These are phyloP conservation scores for Backusella sp. DNA, from an alignment of 192 early-diverging fungal species.

Conservation along the genomic window DNA sequence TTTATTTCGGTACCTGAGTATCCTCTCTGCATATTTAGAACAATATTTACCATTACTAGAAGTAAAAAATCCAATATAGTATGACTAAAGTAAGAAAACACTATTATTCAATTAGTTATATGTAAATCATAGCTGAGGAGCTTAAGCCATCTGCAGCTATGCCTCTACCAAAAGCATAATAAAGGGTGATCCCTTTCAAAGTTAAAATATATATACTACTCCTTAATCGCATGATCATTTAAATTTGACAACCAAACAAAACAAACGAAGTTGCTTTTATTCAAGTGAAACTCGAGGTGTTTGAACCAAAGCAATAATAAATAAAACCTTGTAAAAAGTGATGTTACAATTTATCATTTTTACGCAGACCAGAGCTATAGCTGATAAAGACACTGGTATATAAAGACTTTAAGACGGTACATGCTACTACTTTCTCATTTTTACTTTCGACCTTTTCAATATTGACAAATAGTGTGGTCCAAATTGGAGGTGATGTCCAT, in stretches of 20 bases:
- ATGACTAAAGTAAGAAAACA: too few relatives aligned
- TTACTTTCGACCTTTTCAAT: not conserved
- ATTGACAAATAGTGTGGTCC: not conserved
- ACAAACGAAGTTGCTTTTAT: not conserved
- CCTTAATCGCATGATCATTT: not conserved
- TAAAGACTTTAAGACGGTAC: not conserved
- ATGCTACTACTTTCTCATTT: not conserved
- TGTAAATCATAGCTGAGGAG: not conserved
- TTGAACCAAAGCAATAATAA: not conserved
- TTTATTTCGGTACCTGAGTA: not conserved
- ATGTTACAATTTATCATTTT: not conserved
- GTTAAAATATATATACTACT: not conserved
- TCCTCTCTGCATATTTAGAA: not conserved
- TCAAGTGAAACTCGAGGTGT: not conserved
- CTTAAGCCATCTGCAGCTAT: not conserved
- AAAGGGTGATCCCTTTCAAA: not conserved
- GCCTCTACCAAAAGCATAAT: not conserved
- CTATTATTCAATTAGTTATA: not conserved
- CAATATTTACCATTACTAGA: too few relatives aligned
- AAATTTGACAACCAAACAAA: not conserved
- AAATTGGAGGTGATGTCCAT: not conserved
- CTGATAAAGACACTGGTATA: not conserved
- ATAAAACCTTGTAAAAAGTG: too few relatives aligned
- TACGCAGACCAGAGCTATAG: not conserved
- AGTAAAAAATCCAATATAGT: too few relatives aligned